phyloP scores from a whole-genome alignment of 345 rosid genomes.

The Heritiera fomes region DNA sequence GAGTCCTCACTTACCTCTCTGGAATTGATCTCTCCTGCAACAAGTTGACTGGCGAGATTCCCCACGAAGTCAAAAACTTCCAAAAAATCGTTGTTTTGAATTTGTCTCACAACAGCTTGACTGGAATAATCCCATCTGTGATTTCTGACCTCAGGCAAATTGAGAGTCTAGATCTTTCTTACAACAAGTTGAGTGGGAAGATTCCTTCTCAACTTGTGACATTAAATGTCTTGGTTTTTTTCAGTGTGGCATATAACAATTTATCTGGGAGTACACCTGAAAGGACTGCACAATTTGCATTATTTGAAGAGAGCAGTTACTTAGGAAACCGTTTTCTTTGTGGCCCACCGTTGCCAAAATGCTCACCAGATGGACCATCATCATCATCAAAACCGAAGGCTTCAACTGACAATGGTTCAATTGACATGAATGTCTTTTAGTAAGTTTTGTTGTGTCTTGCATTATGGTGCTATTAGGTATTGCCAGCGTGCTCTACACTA shows the following conservation, averaged over 20 bases:
- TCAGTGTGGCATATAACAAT: slow-evolving; percentile 37
- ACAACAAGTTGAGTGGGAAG: slow-evolving; percentile 23
- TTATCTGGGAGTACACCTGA: slow-evolving; percentile 26
- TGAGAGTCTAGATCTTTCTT: slow-evolving; percentile 39
- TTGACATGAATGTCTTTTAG: slow-evolving; percentile 5
- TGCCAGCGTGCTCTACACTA: slow-evolving; percentile 2
- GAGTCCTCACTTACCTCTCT: not conserved
- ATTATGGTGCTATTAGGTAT: not conserved
- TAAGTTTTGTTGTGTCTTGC: not conserved
- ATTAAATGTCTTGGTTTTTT: not conserved
- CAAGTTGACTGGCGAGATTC: slow-evolving; percentile 26
- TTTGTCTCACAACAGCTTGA: slow-evolving; percentile 25
- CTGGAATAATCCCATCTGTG: slow-evolving; percentile 22
- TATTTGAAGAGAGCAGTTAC: slow-evolving; percentile 28
- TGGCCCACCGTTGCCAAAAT: slow-evolving; percentile 29
- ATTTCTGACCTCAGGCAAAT: slow-evolving; percentile 23
- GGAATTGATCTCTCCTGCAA: slow-evolving; percentile 39
- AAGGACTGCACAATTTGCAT: slow-evolving; percentile 25
- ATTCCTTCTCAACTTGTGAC: slow-evolving; percentile 24
- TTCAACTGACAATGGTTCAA: not conserved
- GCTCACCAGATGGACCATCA: not conserved
- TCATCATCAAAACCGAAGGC: not conserved
- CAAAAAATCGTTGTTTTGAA: not conserved
- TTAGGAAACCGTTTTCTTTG: slow-evolving; percentile 33
- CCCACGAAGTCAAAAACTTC: not conserved